A percentile compares a stretch with the other conserved stretches of the same genome.
phyloP scores from a whole-genome alignment of 2,329 filamentous ascomycete genomes.

The Pseudogymnoascus sp. region DNA sequence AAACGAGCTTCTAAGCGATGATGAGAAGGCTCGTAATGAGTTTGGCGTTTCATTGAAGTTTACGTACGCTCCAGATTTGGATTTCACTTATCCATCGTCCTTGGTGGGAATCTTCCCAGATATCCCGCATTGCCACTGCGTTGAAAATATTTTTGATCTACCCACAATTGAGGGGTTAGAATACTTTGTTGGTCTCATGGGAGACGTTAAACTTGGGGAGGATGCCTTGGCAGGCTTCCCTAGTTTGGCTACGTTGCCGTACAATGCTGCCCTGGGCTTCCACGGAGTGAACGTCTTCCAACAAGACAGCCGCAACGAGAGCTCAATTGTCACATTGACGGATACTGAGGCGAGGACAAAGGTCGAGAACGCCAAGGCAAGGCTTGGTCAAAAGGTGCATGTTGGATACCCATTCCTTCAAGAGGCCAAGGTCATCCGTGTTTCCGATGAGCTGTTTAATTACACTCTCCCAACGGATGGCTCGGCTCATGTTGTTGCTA shows the following conservation, averaged over 20 bases:
- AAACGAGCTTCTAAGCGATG: constrained; percentile 68
- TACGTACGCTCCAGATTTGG: constrained; percentile 69
- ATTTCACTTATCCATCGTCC: constrained; percentile 82
- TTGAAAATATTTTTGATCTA: constrained; percentile 94
- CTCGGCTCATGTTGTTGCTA: constrained; percentile 54
- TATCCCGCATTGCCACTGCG: constrained; percentile 76
- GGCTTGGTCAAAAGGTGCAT: constrained; percentile 78
- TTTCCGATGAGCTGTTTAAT: constrained; percentile 90
- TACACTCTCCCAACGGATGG: constrained; percentile 67
- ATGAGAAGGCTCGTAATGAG: constrained; percentile 76
- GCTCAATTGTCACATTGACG: constrained; percentile 81
- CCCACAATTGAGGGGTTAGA: constrained; percentile 87
- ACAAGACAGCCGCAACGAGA: constrained; percentile 91
- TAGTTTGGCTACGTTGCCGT: constrained; percentile 77
- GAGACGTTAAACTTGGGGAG: constrained; percentile 74
- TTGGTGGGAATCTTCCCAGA: constrained; percentile 87
- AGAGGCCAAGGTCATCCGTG: constrained; percentile 81
- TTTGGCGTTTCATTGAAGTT: constrained; percentile 94
- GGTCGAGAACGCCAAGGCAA: constrained; percentile 65
- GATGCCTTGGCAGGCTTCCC: constrained; percentile 91
- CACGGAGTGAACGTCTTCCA: constrained; percentile 94
- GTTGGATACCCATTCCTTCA: constrained; percentile 94
- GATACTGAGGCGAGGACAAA: constrained; percentile 67
- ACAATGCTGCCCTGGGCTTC: constrained; percentile 74
- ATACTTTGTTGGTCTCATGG: constrained; percentile 74